These are phyloP conservation scores for Phytophthora constricta DNA, from an alignment of 352 stramenopile genomes.

Conservation along the genomic window DNA sequence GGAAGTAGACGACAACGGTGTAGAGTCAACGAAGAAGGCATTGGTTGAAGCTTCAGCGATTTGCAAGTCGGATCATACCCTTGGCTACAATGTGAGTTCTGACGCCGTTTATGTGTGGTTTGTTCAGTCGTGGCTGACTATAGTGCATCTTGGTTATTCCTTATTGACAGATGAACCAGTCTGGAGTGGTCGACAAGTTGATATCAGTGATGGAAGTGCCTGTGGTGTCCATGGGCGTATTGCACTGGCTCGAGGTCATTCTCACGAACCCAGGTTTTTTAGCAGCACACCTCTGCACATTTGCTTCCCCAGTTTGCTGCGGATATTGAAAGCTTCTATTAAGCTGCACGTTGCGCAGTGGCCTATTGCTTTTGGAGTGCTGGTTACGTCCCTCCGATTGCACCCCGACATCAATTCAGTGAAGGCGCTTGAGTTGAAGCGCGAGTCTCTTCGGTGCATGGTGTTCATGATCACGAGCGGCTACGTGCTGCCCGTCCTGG, in stretches of 20 bases:
- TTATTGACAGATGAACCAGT: slow-evolving; percentile 83
- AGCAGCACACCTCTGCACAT: slow-evolving; percentile 87
- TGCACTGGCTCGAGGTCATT: slow-evolving; percentile 86
- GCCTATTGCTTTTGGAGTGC: slow-evolving; percentile 82
- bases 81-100: slow-evolving; percentile 83
- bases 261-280: slow-evolving; percentile 77
- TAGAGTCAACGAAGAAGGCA: slow-evolving; percentile 72
- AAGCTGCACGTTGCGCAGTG: slow-evolving; percentile 80
- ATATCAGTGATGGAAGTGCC: slow-evolving; percentile 78
- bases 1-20: slow-evolving; percentile 52
- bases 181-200: slow-evolving; percentile 82
- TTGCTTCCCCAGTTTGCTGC: slow-evolving; percentile 83
- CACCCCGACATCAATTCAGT: slow-evolving; percentile 86
- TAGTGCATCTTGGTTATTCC: background rate
- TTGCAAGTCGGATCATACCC: slow-evolving; percentile 86
- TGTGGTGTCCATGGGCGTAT: slow-evolving; percentile 86
- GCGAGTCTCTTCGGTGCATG: slow-evolving; percentile 85
- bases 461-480: slow-evolving; percentile 89
- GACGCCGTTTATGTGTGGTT: background rate
- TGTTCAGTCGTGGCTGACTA: background rate
- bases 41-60: slow-evolving; percentile 76
- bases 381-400: slow-evolving; percentile 76
- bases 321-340: slow-evolving; percentile 81
- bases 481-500: slow-evolving; percentile 84
- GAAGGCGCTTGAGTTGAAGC: slow-evolving; percentile 86